Conservation (phyloP, 352 stramenopile genomes). For the Phytophthora hibernalis region DNA sequence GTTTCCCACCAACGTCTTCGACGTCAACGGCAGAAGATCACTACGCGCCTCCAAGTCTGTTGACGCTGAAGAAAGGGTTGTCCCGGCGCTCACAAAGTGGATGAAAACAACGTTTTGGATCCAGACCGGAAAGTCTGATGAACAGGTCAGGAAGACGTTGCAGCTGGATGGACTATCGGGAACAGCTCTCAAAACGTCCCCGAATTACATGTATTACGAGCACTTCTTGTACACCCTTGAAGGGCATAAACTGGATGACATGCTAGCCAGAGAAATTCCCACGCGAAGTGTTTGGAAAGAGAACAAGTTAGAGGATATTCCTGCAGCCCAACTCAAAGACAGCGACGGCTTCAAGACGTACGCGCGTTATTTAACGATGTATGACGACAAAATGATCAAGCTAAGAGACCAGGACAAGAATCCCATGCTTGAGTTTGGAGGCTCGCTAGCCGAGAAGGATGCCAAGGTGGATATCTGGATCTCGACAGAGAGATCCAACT, state of each 20-base stretch:
- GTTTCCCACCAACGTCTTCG: neutral
- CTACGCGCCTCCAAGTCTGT: constrained; percentile 2
- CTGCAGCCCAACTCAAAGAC: constrained; percentile 7
- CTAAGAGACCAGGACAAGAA: constrained; percentile 4
- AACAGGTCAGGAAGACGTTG: constrained; percentile 12
- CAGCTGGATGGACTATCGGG: neutral
- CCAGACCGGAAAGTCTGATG: neutral
- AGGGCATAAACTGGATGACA: neutral
- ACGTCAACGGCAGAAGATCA: neutral
- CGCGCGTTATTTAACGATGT: constrained; percentile 16
- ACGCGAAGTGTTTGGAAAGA: constrained; percentile 2
- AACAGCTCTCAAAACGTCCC: constrained; percentile 10
- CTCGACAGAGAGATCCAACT: neutral
- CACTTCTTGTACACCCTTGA: constrained; percentile 13
- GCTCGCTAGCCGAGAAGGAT: constrained; percentile 3
- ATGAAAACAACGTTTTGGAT: constrained; percentile 3
- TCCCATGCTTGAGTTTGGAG: neutral
- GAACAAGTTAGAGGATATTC: constrained; percentile 8
- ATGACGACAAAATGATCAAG: constrained; percentile 16
- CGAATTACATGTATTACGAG: constrained; percentile 20
- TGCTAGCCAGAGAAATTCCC: neutral
- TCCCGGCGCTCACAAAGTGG: neutral
- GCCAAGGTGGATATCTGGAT: constrained; percentile 21
- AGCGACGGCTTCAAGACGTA: constrained; percentile 20
- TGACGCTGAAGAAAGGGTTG: constrained; percentile 7